Evolutionary conservation across 495 filamentous ascomycete species (phyloP).

Genomic region (Cudoniella acicularis): DNA sequence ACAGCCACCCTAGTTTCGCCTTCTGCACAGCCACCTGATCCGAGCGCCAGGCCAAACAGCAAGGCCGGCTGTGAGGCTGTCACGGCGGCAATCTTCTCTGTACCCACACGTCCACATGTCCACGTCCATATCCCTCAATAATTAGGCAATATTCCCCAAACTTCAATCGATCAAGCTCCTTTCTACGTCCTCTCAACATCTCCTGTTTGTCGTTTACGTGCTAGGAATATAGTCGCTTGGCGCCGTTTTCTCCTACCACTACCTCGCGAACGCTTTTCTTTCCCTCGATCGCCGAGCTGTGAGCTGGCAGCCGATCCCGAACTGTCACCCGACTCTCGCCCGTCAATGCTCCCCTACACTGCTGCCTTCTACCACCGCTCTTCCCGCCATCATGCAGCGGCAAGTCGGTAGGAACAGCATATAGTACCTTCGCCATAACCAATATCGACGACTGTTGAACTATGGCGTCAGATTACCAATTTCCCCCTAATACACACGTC

Average conservation of each 20-base stretch:
- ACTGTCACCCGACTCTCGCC: not conserved
- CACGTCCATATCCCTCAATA: no score
- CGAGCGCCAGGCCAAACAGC: no score
- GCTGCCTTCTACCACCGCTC: no score
- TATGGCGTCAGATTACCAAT: no score
- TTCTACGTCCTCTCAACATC: not conserved
- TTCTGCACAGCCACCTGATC: no score
- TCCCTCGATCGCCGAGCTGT: not conserved
- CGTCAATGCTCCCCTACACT: not conserved
- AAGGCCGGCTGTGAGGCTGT: no score
- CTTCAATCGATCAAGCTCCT: no score
- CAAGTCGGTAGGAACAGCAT: constrained; percentile 16
- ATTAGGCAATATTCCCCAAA: no score
- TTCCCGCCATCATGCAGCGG: constrained; percentile 12
- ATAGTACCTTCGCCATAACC: constrained; percentile 19
- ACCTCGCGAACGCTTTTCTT: not conserved
- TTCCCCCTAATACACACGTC: no score
- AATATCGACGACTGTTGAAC: constrained; percentile 25
- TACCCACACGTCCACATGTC: no score
- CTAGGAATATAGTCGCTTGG: not conserved
- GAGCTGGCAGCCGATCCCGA: not conserved
- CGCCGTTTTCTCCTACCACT: not conserved
- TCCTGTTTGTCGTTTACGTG: not conserved
- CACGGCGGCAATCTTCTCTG: no score
- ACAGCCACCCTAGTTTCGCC: no score